Conservation (phyloP, 352 stramenopile genomes). For the Phytophthora europaea region DNA sequence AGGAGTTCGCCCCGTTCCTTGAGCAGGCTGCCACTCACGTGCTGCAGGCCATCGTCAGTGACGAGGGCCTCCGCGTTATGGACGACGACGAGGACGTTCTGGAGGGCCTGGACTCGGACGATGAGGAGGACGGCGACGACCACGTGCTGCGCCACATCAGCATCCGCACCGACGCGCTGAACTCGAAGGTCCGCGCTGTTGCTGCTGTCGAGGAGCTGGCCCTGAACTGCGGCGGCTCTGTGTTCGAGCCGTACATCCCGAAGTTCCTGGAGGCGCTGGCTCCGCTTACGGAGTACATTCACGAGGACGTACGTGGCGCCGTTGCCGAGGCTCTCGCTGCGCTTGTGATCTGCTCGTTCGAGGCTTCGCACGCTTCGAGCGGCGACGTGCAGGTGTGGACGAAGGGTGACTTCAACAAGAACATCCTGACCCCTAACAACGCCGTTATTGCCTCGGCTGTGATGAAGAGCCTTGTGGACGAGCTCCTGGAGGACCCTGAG, state of each 20-base stretch:
- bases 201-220: constrained; percentile 87
- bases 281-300: constrained; percentile 87
- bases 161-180: constrained; percentile 88
- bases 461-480: constrained; percentile 81
- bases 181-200: constrained; percentile 87
- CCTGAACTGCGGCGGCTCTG: constrained; percentile 73
- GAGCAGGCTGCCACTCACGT: constrained; percentile 78
- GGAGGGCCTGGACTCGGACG: constrained; percentile 82
- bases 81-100: constrained; percentile 80
- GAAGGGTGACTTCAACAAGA: constrained; percentile 87
- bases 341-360: constrained; percentile 89
- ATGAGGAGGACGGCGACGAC: constrained; percentile 82
- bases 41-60: constrained; percentile 75
- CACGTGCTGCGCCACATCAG: constrained; percentile 82
- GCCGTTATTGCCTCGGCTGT: constrained; percentile 78
- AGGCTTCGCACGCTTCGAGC: constrained; percentile 75
- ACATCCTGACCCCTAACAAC: constrained; percentile 84
- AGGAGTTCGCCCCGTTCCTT: constrained; percentile 97
- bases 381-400: constrained; percentile 88
- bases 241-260: constrained; percentile 88
- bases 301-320: constrained; percentile 86
- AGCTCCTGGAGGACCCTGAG: constrained; percentile 85
- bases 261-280: constrained; percentile 86
- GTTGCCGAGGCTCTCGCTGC: constrained; percentile 84
- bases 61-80: constrained; percentile 80